These are phyloP conservation scores for Elaeagnus macrophylla DNA, from an alignment of 306 rosid genomes.

Conservation along the genomic window DNA sequence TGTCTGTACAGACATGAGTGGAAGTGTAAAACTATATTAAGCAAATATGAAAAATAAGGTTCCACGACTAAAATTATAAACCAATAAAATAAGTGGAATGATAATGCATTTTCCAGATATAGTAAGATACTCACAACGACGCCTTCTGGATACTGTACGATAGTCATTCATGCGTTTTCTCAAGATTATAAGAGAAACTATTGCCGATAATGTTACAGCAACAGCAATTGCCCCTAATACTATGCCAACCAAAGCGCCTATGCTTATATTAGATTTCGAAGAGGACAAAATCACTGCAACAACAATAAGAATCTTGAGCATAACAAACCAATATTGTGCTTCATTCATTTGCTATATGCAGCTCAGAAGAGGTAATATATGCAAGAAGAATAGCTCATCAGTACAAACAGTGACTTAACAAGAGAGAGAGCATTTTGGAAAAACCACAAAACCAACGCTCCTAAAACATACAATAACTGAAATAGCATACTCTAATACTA, in stretches of 20 bases:
- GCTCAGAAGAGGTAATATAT: too few relatives aligned
- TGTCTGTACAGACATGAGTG: too few relatives aligned
- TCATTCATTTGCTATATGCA: neutral
- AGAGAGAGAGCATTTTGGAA: too few relatives aligned
- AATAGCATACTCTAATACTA: too few relatives aligned
- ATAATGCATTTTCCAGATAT: neutral
- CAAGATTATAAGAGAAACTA: constrained; percentile 52
- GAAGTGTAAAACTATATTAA: neutral
- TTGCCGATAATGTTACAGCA: constrained; percentile 52
- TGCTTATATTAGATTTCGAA: constrained; percentile 43
- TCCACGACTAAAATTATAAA: neutral
- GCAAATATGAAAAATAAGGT: neutral
- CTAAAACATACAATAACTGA: too few relatives aligned
- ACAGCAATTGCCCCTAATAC: constrained; percentile 63
- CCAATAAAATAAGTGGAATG: neutral
- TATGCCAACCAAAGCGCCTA: constrained; percentile 60
- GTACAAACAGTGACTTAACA: too few relatives aligned
- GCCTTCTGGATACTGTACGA: constrained; percentile 40
- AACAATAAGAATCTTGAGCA: constrained; percentile 12
- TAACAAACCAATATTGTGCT: neutral
- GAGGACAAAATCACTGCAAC: constrained; percentile 31
- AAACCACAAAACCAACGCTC: too few relatives aligned
- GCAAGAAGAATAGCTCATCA: too few relatives aligned
- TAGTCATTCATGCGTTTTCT: constrained; percentile 30
- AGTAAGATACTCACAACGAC: constrained; percentile 52